Percentiles rank a stretch among this genome's conserved stretches.
Conservation (phyloP, 1,284 basidiomycete species). For the Marasmius sp. region DNA sequence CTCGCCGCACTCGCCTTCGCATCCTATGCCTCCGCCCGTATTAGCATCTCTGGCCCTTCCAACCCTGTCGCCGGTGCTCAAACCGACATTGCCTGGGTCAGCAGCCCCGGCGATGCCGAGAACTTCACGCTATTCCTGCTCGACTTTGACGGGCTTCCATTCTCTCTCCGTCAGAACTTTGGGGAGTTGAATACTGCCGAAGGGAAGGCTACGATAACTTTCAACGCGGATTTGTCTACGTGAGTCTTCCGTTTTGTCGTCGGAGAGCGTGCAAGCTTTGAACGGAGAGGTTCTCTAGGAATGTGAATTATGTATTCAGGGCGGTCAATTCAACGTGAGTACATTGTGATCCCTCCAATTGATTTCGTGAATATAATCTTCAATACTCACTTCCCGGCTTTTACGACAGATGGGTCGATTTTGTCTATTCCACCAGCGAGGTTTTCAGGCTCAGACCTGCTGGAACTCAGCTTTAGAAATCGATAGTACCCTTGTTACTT, state of each 20-base stretch:
- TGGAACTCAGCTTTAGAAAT: not conserved
- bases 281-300: not conserved
- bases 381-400: not conserved
- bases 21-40: not conserved
- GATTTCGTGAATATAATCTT: not conserved
- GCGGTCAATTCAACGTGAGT: slow-evolving; percentile 11
- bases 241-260: slow-evolving; percentile 2
- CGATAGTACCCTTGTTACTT: not conserved
- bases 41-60: not conserved
- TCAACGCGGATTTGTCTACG: slow-evolving; percentile 2
- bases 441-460: not conserved
- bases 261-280: not conserved
- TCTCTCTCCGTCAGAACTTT: slow-evolving; percentile 7
- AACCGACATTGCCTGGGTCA: slow-evolving; percentile 9
- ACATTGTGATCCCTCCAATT: not conserved
- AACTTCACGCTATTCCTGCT: slow-evolving; percentile 11
- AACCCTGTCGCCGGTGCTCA: slow-evolving; percentile 6
- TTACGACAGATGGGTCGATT: not conserved
- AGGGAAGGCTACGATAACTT: not conserved
- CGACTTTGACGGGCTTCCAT: slow-evolving; percentile 6
- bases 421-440: not conserved
- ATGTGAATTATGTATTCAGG: slow-evolving; percentile 5
- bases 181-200: slow-evolving; percentile 8
- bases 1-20: not conserved
- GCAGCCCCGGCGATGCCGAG: slow-evolving; percentile 4